Evolutionary conservation across 257 asterid genomes (phyloP).

Genomic region (Solanum ossicruentum): DNA sequence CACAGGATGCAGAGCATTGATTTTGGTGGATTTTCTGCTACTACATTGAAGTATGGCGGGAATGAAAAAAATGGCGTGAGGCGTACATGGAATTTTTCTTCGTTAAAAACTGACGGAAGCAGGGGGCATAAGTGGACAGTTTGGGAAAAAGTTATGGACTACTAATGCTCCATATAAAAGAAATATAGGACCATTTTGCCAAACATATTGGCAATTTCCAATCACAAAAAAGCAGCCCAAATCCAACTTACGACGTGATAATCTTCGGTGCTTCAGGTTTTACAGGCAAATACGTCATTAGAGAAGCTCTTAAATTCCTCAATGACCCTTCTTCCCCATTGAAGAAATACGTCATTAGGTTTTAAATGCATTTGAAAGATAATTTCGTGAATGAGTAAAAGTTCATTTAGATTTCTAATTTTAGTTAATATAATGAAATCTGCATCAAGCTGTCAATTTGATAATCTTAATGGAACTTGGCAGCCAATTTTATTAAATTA

Average conservation of each 20-base stretch:
- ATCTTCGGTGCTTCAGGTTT: constrained; percentile 88
- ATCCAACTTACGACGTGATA: constrained; percentile 31
- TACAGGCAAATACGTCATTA: constrained; percentile 70
- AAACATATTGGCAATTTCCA: not conserved
- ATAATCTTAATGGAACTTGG: not conserved
- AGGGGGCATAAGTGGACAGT: not conserved
- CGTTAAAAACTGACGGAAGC: not conserved
- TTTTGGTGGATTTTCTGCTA: not conserved
- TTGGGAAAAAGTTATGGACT: not conserved
- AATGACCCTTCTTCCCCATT: constrained; percentile 28
- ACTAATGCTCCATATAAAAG: not conserved
- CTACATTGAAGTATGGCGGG: not conserved
- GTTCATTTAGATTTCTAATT: too few species aligned
- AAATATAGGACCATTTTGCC: not conserved
- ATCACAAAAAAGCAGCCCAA: too few species aligned
- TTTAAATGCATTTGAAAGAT: too few species aligned
- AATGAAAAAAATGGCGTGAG: not conserved
- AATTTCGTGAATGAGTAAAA: too few species aligned
- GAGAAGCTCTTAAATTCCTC: too few species aligned
- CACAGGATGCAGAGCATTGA: not conserved
- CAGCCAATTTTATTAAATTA: not conserved
- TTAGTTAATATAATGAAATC: not conserved
- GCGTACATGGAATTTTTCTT: not conserved
- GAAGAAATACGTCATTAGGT: too few species aligned
- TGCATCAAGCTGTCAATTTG: not conserved